Evolutionary conservation across 2,329 filamentous ascomycete genomes (phyloP).

Genomic region (Diaporthe amygdali): DNA sequence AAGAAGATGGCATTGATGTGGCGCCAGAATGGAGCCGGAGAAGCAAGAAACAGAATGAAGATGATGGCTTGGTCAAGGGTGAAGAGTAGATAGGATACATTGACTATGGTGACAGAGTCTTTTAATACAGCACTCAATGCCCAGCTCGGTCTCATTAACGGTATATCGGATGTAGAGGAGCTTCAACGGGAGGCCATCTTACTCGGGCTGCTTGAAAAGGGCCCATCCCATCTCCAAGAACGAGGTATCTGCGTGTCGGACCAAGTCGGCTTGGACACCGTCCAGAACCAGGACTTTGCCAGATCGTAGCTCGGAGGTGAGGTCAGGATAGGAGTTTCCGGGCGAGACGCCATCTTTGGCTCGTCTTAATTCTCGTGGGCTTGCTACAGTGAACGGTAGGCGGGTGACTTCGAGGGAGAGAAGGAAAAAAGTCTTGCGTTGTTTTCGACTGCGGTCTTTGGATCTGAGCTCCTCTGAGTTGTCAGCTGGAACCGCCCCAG

Average conservation of each 20-base stretch:
- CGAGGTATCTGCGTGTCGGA: not conserved
- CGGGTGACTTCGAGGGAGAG: no score
- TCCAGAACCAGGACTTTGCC: not conserved
- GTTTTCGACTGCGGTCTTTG: no score
- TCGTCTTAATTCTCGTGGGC: no score
- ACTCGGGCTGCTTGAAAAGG: accelerated
- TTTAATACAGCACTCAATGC: accelerated
- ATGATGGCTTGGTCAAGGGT: slow-evolving; percentile 51
- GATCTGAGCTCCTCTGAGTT: no score
- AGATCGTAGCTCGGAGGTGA: not conserved
- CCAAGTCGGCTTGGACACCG: not conserved
- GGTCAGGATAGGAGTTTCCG: not conserved
- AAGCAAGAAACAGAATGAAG: slow-evolving; percentile 60
- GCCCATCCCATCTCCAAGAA: not conserved
- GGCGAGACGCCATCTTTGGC: not conserved
- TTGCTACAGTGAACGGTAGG: no score
- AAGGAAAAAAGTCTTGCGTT: no score
- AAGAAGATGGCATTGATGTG: slow-evolving; percentile 65
- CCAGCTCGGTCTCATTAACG: not conserved
- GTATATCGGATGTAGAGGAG: not conserved
- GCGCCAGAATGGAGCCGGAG: slow-evolving; percentile 63
- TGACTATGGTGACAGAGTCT: no score
- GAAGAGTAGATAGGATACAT: not conserved
- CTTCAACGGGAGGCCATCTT: not conserved
- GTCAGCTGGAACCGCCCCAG: no score